Percentiles rank a stretch among this genome's conserved stretches.
phyloP scores from a whole-genome alignment of 768 basidiomycete species.

The Agrocybe pediades region DNA sequence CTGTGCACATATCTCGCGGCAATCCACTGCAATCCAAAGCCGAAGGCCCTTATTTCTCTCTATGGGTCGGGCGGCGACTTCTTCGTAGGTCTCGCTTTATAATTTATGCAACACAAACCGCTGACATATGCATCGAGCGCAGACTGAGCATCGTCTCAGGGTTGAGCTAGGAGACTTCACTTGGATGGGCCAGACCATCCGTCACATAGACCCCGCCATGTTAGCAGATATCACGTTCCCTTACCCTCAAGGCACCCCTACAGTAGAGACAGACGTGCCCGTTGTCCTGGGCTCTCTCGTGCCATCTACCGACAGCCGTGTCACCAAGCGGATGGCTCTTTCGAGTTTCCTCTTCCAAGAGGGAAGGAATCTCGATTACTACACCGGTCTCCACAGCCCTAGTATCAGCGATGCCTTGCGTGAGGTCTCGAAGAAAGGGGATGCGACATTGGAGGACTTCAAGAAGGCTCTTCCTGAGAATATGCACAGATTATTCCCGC shows the following conservation, averaged over 20 bases:
- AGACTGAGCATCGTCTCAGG: neutral
- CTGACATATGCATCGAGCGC: neutral
- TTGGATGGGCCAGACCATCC: neutral
- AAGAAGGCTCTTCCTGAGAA: neutral
- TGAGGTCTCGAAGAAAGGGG: neutral
- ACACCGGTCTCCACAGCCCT: neutral
- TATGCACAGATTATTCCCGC: neutral
- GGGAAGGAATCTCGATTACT: neutral
- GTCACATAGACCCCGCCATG: neutral
- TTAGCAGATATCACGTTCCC: neutral
- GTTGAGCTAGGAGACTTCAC: neutral
- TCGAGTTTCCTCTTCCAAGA: neutral
- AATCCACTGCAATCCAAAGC: neutral
- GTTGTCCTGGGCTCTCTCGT: neutral
- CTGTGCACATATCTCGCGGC: neutral
- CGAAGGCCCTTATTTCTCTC: neutral
- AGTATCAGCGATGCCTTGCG: neutral
- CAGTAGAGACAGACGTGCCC: neutral
- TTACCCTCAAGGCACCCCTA: neutral
- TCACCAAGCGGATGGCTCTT: neutral
- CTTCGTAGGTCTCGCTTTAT: neutral
- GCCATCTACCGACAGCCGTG: no score
- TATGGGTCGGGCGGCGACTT: neutral
- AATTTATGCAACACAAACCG: no score
- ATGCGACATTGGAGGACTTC: neutral